phyloP scores from a whole-genome alignment of 306 rosid genomes.

The Rosa chinensis region DNA sequence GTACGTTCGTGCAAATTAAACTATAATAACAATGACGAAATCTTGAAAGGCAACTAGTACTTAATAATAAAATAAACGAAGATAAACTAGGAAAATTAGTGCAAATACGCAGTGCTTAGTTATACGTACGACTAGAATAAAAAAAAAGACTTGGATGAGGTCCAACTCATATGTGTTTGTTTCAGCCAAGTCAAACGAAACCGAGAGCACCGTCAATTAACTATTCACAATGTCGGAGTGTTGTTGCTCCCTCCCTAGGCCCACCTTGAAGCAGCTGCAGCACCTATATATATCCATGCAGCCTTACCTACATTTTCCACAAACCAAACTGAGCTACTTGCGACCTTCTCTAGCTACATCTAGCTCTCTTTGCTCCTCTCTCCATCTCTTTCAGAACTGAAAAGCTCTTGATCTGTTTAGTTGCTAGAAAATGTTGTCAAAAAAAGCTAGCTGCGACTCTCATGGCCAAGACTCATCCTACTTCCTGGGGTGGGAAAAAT shows the following conservation, averaged over 20 bases:
- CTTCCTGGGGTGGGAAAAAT: constrained; percentile 78
- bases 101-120: neutral
- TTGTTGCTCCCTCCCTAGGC: neutral
- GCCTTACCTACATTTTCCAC: constrained; percentile 17
- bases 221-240: constrained; percentile 15
- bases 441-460: constrained; percentile 51
- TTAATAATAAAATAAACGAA: neutral
- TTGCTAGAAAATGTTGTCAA: constrained; percentile 51
- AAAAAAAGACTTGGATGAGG: neutral
- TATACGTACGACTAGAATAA: neutral
- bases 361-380: constrained; percentile 5
- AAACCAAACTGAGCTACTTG: neutral
- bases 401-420: neutral
- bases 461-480: constrained; percentile 86
- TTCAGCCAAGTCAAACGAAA: constrained; percentile 17
- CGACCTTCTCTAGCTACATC: neutral
- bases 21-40: constrained; percentile 2
- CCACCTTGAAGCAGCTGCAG: neutral
- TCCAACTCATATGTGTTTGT: neutral
- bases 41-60: neutral
- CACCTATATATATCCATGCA: constrained; percentile 38
- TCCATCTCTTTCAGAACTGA: neutral
- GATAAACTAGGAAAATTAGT: neutral
- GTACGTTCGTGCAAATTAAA: constrained; percentile 11
- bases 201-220: constrained; percentile 4